Conservation (phyloP, 2,329 filamentous ascomycete genomes). For the Penicillium freii region DNA sequence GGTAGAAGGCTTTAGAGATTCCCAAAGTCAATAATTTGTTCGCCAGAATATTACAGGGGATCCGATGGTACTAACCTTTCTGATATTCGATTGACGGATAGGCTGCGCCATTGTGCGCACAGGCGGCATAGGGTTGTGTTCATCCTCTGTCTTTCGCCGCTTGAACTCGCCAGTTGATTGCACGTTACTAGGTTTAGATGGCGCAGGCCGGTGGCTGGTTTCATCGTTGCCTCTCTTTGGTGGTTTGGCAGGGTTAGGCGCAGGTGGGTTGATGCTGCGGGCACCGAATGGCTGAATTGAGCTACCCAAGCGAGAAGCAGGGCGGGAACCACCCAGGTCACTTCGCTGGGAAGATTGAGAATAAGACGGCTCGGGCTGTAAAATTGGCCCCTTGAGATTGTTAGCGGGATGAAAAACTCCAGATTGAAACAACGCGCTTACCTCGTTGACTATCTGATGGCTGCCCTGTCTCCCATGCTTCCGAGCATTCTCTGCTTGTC, state of each 20-base stretch:
- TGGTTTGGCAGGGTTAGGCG: slow-evolving; percentile 67
- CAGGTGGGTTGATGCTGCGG: slow-evolving; percentile 57
- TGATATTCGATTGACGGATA: slow-evolving; percentile 73
- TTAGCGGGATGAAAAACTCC: slow-evolving; percentile 1
- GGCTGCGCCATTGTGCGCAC: slow-evolving; percentile 76
- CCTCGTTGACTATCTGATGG: slow-evolving; percentile 40
- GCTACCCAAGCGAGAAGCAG: slow-evolving; percentile 47
- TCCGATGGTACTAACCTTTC: slow-evolving; percentile 58
- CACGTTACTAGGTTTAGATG: slow-evolving; percentile 45
- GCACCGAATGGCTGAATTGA: slow-evolving; percentile 57
- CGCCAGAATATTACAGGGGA: not conserved
- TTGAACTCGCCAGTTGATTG: slow-evolving; percentile 72
- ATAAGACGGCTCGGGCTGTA: slow-evolving; percentile 33
- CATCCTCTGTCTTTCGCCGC: slow-evolving; percentile 73
- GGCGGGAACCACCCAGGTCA: slow-evolving; percentile 52
- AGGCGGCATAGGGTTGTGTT: slow-evolving; percentile 62
- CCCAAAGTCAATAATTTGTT: slow-evolving; percentile 12
- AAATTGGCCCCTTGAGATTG: slow-evolving; percentile 21
- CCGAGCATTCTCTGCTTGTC: slow-evolving; percentile 48
- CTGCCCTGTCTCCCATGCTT: slow-evolving; percentile 47
- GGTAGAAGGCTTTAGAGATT: slow-evolving; percentile 39
- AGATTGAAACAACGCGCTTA: slow-evolving; percentile 23
- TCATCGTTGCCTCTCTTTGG: slow-evolving; percentile 69
- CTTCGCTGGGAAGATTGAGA: slow-evolving; percentile 39
- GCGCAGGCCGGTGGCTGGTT: slow-evolving; percentile 48